These are phyloP conservation scores for Saturnispora galanensis DNA, from an alignment of 805 yeast species.

Conservation along the genomic window DNA sequence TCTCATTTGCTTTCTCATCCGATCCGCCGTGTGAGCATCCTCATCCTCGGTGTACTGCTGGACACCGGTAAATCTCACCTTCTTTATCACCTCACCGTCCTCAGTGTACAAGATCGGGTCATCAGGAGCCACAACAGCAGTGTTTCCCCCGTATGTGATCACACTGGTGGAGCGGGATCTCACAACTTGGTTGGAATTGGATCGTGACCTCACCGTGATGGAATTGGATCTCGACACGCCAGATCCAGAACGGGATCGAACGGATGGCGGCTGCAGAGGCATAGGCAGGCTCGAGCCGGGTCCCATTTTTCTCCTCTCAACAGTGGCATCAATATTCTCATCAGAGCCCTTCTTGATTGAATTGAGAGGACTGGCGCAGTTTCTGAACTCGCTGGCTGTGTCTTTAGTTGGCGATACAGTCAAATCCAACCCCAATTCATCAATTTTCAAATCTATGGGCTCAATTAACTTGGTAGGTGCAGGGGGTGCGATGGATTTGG, in stretches of 20 bases:
- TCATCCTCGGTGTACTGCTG: slow-evolving; percentile 42
- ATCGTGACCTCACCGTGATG: too few relatives aligned
- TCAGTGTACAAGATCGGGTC: slow-evolving; percentile 7
- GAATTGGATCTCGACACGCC: too few relatives aligned
- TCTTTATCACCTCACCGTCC: slow-evolving; percentile 26
- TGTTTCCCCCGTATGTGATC: slow-evolving; percentile 16
- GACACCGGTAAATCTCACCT: slow-evolving; percentile 45
- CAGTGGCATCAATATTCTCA: too few relatives aligned
- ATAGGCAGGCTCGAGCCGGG: too few relatives aligned
- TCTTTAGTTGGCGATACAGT: not conserved
- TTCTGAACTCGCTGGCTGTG: not conserved
- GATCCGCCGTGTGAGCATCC: slow-evolving; percentile 41
- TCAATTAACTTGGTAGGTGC: too few relatives aligned
- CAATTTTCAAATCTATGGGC: too few relatives aligned
- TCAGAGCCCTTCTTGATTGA: too few relatives aligned
- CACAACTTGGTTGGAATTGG: too few relatives aligned
- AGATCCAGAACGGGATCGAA: too few relatives aligned
- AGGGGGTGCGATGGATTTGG: not conserved
- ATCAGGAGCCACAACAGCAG: slow-evolving; percentile 15
- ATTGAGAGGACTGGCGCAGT: too few relatives aligned
- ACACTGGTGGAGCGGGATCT: slow-evolving; percentile 3
- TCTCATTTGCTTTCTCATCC: slow-evolving; percentile 27
- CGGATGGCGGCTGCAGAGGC: too few relatives aligned
- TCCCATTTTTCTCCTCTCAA: too few relatives aligned
- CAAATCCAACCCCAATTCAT: not conserved